These are phyloP conservation scores for Drechslerella coelobrocha DNA, from an alignment of 2,329 filamentous ascomycete genomes.

Conservation along the genomic window DNA sequence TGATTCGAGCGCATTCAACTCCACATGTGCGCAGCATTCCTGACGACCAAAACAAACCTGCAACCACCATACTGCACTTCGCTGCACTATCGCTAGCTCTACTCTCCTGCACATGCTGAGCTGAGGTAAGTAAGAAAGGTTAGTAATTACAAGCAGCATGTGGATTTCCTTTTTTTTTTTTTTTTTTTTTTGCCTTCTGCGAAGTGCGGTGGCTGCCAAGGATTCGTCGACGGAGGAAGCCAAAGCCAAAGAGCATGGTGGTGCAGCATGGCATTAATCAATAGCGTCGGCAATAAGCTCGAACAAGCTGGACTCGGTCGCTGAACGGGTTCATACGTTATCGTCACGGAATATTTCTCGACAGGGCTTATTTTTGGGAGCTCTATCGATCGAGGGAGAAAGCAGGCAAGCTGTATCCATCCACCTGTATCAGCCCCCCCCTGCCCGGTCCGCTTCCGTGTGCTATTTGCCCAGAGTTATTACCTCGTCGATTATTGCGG, in stretches of 20 bases:
- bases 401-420: too few relatives aligned
- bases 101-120: not conserved
- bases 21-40: not conserved
- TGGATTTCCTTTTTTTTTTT: not conserved
- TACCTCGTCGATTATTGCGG: not conserved
- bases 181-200: too few relatives aligned
- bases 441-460: not conserved
- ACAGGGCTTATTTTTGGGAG: too few relatives aligned
- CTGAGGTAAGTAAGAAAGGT: not conserved
- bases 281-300: not conserved
- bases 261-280: too few relatives aligned
- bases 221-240: conserved; percentile 1
- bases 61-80: not conserved
- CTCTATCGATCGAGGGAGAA: not conserved
- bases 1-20: not conserved
- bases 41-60: not conserved
- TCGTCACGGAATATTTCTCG: not conserved
- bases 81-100: not conserved
- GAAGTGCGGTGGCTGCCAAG: not conserved
- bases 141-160: not conserved
- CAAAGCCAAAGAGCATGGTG: not conserved
- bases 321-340: not conserved
- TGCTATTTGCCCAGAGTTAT: not conserved
- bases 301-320: not conserved
- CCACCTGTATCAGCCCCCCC: not conserved